These are phyloP conservation scores for Pythium grandisporangium DNA, from an alignment of 352 stramenopile species.

Conservation along the genomic window DNA sequence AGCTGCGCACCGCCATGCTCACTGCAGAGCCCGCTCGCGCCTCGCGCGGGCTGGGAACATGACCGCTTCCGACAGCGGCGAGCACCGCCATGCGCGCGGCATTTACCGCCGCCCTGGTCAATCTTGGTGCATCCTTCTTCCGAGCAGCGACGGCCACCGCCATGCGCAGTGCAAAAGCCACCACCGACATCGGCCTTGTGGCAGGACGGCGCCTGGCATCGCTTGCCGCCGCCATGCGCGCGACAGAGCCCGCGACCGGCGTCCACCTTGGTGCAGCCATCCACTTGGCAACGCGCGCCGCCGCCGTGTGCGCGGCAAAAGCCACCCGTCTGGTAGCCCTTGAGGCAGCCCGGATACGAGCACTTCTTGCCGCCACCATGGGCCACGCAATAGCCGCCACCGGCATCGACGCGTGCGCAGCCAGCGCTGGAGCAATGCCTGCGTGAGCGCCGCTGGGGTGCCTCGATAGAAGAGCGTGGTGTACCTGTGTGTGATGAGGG, in stretches of 20 bases:
- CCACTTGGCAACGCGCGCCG: constrained; percentile 64
- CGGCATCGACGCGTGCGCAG: constrained; percentile 71
- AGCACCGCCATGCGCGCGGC: constrained; percentile 62
- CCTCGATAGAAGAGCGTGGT: too few relatives aligned
- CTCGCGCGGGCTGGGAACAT: constrained; percentile 50
- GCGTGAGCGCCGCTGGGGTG: too few relatives aligned
- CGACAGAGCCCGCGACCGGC: constrained; percentile 65
- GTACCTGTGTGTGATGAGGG: too few relatives aligned
- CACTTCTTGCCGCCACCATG: constrained; percentile 82
- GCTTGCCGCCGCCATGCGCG: constrained; percentile 61
- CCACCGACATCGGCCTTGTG: constrained; percentile 74
- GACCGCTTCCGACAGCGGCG: constrained; percentile 41
- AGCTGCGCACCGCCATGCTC: constrained; percentile 53
- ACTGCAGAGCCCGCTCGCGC: constrained; percentile 44
- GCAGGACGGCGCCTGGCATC: constrained; percentile 43
- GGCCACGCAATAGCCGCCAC: constrained; percentile 71
- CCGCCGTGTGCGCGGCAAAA: constrained; percentile 71
- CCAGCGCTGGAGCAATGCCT: constrained; percentile 35
- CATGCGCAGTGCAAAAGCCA: constrained; percentile 73
- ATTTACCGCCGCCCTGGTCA: constrained; percentile 75
- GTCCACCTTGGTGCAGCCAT: constrained; percentile 70
- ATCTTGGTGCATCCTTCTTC: constrained; percentile 70
- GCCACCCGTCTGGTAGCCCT: constrained; percentile 72
- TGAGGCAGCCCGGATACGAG: constrained; percentile 50
- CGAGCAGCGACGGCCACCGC: constrained; percentile 60